Evolutionary conservation across 2,329 filamentous ascomycete species (phyloP).

Genomic region (Aureobasidium sp.): DNA sequence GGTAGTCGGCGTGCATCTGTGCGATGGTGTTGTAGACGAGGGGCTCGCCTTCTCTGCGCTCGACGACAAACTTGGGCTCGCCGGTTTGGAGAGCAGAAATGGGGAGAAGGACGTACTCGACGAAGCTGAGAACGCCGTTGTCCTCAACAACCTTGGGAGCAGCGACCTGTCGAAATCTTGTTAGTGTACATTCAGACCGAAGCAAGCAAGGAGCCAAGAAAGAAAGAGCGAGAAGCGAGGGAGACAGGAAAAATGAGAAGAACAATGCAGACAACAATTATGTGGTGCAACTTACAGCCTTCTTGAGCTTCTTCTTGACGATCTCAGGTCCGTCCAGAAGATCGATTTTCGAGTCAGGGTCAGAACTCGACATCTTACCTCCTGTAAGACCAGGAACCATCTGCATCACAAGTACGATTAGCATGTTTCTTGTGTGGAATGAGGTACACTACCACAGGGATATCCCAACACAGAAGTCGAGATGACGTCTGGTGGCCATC

Average conservation of each 20-base stretch:
- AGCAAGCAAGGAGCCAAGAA: background rate
- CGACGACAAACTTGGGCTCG: constrained; percentile 58
- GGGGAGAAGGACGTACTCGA: constrained; percentile 80
- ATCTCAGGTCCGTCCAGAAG: constrained; percentile 63
- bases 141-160: constrained; percentile 69
- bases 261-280: background rate
- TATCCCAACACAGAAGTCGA: background rate
- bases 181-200: background rate
- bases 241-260: background rate
- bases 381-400: constrained; percentile 39
- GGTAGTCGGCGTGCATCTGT: constrained; percentile 44
- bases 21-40: constrained; percentile 72
- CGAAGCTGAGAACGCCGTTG: constrained; percentile 80
- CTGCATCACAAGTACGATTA: constrained; percentile 32
- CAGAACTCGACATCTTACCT: constrained; percentile 70
- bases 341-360: constrained; percentile 81
- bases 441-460: background rate
- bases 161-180: constrained; percentile 64
- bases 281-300: constrained; percentile 47
- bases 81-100: constrained; percentile 54
- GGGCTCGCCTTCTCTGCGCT: constrained; percentile 60
- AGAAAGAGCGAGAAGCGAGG: background rate
- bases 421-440: constrained; percentile 17
- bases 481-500: background rate
- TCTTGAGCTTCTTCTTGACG: constrained; percentile 74